Conservation (phyloP, 176 grass and related monocot species). For the Aegilops umbellulata region DNA sequence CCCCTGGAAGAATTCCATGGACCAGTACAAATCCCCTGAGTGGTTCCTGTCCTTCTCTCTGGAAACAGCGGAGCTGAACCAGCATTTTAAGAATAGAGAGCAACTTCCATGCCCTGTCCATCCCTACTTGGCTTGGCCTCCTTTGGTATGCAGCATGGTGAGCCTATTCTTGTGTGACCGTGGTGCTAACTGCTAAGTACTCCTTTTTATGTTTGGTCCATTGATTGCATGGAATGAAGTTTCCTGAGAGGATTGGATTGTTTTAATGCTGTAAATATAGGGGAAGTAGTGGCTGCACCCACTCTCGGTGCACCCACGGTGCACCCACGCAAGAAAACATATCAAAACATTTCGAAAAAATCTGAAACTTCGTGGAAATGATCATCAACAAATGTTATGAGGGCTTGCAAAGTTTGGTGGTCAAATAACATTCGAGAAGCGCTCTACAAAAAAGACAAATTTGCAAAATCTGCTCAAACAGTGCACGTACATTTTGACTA, state of each 20-base stretch:
- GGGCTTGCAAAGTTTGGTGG: too few relatives aligned
- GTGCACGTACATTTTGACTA: too few relatives aligned
- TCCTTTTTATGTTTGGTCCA: neutral
- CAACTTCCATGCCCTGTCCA: neutral
- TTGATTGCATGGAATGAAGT: neutral
- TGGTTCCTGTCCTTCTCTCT: slow-evolving; percentile 3
- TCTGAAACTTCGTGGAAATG: too few relatives aligned
- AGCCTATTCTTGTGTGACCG: neutral
- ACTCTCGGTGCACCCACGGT: too few relatives aligned
- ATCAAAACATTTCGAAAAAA: too few relatives aligned
- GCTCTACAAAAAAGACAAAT: too few relatives aligned
- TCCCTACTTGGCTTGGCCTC: neutral
- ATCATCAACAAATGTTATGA: too few relatives aligned
- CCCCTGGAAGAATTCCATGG: neutral
- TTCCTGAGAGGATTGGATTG: neutral
- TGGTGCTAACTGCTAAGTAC: neutral
- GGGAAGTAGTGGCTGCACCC: too few relatives aligned
- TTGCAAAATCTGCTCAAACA: too few relatives aligned
- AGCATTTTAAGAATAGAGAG: neutral
- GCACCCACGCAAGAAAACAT: too few relatives aligned
- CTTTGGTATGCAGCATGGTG: neutral
- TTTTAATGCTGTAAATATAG: too few relatives aligned
- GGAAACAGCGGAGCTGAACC: neutral
- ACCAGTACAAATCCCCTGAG: neutral
- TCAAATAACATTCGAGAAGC: too few relatives aligned